Base-by-base conservation (phyloP, 352 stramenopile species). In the Globisporangium sylvaticum region DNA sequence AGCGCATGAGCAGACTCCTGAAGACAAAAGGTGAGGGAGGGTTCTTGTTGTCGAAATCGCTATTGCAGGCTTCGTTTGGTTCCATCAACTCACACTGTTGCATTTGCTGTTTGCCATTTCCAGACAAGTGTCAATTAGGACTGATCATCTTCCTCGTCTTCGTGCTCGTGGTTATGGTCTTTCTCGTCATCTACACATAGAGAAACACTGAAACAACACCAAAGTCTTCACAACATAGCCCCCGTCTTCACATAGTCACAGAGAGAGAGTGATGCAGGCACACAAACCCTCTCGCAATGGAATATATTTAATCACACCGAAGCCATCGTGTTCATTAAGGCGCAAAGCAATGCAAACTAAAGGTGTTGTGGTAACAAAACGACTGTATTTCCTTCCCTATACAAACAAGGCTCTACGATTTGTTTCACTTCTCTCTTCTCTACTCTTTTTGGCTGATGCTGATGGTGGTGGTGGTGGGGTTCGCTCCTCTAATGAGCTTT, bases 141-240 rank as follows among this genome's bases (percentile, higher is more conserved):
- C 77, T 91, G 50, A 91, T 94, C 66, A 71, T 94, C 50, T 80
- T 94, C 31, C 68, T 94, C 46, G 74, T 80, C 53, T 75, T 79
- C 12, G 79, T 92, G 50, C 74, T 94, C 39, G 75, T 84, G 24
- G 78, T 87, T 48, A 90, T 94, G 80, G 65, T 91, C 65, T 91
- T 94, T 65, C 74, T 94, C 57, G 83, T 94, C 71, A 88, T 94
- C 64, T 94, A 94, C 72, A 92, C 85, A 72, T 94, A 84, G 74
- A 65, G 12, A 24, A 31, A 50, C 69, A 27, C 64, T 62, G 20
- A 56, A 18, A 22, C 25, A 58, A 56, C 8, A n/a, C 20, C n/a
- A 24, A 55, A 55, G 8, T 29, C 48, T 29, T 18, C 6, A 27
- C 50, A 32, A 6, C 52, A 46, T 8, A 58, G 14, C 25, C 29